These are phyloP conservation scores for Lachancea mirantina DNA, from an alignment of 805 yeast species.

Conservation along the genomic window DNA sequence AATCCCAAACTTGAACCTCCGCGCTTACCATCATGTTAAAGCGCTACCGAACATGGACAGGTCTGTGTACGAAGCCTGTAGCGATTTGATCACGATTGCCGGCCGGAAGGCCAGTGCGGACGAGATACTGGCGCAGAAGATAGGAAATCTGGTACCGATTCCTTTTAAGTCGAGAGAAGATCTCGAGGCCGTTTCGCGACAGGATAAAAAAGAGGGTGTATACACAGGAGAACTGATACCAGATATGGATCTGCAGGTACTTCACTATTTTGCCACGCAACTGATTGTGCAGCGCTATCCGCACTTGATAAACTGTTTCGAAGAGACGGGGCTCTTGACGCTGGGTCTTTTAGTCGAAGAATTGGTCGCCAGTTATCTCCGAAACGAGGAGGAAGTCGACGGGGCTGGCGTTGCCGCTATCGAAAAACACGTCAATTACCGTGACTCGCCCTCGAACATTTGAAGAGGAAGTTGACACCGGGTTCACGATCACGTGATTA, in stretches of 20 bases:
- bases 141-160: slow-evolving; percentile 25
- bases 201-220: slow-evolving; percentile 20
- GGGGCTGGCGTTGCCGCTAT: slow-evolving; percentile 19
- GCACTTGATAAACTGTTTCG: slow-evolving; percentile 23
- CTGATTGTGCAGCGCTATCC: slow-evolving; percentile 27
- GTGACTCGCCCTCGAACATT: slow-evolving; percentile 24
- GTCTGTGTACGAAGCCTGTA: slow-evolving; percentile 28
- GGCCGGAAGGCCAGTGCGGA: slow-evolving; percentile 27
- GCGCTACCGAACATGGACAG: slow-evolving; percentile 23
- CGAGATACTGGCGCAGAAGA: slow-evolving; percentile 25
- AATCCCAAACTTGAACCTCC: too few relatives aligned
- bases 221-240: slow-evolving; percentile 26
- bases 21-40: not conserved
- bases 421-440: slow-evolving; percentile 21
- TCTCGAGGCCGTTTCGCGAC: slow-evolving; percentile 16
- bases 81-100: slow-evolving; percentile 20
- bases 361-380: slow-evolving; percentile 31
- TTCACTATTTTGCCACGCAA: slow-evolving; percentile 34
- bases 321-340: slow-evolving; percentile 33
- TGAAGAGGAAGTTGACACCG: not conserved
- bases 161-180: slow-evolving; percentile 29
- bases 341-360: slow-evolving; percentile 33
- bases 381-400: slow-evolving; percentile 7
- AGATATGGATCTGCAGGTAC: slow-evolving; percentile 27
- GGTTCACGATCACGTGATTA: slow-evolving; percentile 4